Evolutionary conservation across 768 basidiomycete genomes (phyloP), one percentile per base, ranked within the genome.

Genomic region (Boletus sensibilis): DNA sequence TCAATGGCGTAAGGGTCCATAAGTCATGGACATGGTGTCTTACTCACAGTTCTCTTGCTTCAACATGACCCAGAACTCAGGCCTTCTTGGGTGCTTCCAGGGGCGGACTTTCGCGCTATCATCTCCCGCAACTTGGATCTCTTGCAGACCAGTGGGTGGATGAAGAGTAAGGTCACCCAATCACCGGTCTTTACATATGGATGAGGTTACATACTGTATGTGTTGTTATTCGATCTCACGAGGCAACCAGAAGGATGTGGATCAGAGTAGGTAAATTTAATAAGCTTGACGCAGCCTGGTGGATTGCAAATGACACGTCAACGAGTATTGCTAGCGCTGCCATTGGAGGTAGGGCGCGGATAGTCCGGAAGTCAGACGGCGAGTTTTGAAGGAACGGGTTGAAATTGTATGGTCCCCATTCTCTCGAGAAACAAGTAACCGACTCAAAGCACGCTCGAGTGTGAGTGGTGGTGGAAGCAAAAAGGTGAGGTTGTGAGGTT

Each of bases 121-220:
- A 81, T 61, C 67, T 88, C 44, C 90, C 89, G 13, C 72, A 75
- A 51, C 77, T 89, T 16, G 90, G 89, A 4, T 73, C 76, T 23
- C 67, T 88, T 13, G 90, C 88, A 14, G 86, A 87, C 58, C 72
- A 76, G 55, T 90, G 88, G 86, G 76, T 91, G 12, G 72, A 74
- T 11, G 87, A 86, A 57, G 88, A 89, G 66, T 85, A 68, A 57
- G 31, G 38, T 21, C 42, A 20, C 11, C 5, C 35, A 12, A 23
- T 20, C 45, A 38, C n/a, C 18, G 12, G 21, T 13, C n/a, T 35
- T 41, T 42, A 38, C n/a, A 40, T 11, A 21, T 31, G 47, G 49
- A 55, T 20, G 29, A 46, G 21, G 31, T 50, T 50, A 33, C 18
- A 49, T 51, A 37, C 5, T 27, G 20, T 27, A 13, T 31, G 23